A percentile compares a stretch with the other conserved stretches of the same genome.
Conservation (phyloP, 2,329 filamentous ascomycete species). For the Ophiostoma novo-ulmi region DNA sequence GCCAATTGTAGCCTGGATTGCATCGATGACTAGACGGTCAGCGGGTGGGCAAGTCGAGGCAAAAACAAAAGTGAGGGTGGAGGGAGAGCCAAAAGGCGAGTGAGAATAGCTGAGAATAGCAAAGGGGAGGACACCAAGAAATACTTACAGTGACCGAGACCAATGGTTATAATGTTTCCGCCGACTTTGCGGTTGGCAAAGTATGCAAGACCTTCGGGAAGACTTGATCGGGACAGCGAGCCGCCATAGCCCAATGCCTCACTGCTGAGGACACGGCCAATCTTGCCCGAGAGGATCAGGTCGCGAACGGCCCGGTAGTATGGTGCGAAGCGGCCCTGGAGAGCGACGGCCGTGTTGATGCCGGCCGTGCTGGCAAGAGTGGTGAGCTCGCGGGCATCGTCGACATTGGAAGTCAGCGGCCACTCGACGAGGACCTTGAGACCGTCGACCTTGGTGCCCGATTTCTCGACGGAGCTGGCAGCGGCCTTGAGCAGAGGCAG, state of each 20-base stretch:
- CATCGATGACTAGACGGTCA: background rate
- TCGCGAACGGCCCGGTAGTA: constrained; percentile 41
- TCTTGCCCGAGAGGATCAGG: constrained; percentile 40
- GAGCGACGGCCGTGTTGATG: constrained; percentile 41
- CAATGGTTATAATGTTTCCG: background rate
- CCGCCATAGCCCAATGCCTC: constrained; percentile 41
- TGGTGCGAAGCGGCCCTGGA: constrained; percentile 48
- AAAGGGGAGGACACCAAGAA: background rate
- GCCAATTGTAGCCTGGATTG: background rate
- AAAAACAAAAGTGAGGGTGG: too few species aligned
- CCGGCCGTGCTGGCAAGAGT: constrained; percentile 13
- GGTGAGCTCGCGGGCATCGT: constrained; percentile 40
- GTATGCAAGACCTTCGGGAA: background rate
- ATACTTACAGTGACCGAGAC: background rate
- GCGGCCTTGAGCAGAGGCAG: constrained; percentile 43
- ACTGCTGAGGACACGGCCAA: constrained; percentile 51
- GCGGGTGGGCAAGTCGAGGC: background rate
- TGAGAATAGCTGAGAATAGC: background rate
- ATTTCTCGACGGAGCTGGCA: background rate
- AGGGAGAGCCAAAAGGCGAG: too few species aligned
- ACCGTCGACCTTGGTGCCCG: background rate
- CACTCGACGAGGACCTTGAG: constrained; percentile 48
- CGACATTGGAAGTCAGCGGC: constrained; percentile 47
- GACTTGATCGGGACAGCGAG: constrained; percentile 31
- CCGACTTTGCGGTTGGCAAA: background rate